Evolutionary conservation across 1,139 yeast genomes (phyloP), one percentile per base, ranked within the genome.

Genomic region (Hansenula anomala): DNA sequence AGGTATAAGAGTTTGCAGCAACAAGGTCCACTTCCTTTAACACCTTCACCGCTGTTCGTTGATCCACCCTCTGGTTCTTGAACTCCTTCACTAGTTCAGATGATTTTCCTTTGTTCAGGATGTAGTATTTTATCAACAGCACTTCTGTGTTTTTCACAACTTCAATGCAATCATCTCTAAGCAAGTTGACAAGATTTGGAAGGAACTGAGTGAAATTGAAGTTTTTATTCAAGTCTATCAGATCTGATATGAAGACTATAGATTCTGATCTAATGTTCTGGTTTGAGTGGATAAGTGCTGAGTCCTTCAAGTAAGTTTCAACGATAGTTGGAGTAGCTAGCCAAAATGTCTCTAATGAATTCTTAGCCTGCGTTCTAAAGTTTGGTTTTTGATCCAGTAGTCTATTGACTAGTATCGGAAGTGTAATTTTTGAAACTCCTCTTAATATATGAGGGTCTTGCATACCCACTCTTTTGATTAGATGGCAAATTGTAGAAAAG

Each of bases 381-480:
- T 68, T 59, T 2, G 65, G 46, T 41, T 69, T 75, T 3, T 65
- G 43, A 44, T 78, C 85, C 2, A 73, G 73, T 32, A 83, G 59
- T 34, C 74, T 67, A 38, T 69, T 69, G 13, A 84, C 61, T 19
- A 84, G 58, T 11, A 77, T 66, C 1, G 92, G 90, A 13, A 81
- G 60, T 4, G 79, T 74, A 20, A 67, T 60, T 35, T 63, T 67
- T 24, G 78, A 68, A 30, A 75, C 73, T 1, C 63, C 63, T 39
- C 66, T 67, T 33, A 89, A 66, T 2, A 73, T 65, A 1, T 71
- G 67, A 1, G 78, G 69, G 47, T 84, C 81, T 61, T 87, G 96
- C 59, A 81, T 77, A 37, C 85, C 78, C 3, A 86, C 78, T 16
- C 96, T 68, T 51, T 85, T 86, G 23, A 86, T 75, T 35, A 88